phyloP scores from a whole-genome alignment of 2,329 filamentous ascomycete genomes.

The Alternaria sp. region DNA sequence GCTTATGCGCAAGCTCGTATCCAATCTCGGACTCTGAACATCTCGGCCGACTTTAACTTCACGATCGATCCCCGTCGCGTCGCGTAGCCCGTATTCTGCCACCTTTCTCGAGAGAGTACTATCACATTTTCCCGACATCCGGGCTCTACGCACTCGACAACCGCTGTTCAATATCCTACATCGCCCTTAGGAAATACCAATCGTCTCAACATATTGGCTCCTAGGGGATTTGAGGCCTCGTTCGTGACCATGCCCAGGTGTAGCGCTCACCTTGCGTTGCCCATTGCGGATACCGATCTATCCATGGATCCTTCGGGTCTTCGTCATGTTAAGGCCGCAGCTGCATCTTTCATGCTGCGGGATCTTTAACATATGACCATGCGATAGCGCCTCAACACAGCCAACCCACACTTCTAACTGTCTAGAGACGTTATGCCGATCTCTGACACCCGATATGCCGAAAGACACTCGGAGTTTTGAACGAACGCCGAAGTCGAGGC shows the following conservation, averaged over 20 bases:
- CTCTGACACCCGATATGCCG: neutral
- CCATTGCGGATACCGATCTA: neutral
- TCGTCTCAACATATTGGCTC: neutral
- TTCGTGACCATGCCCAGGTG: neutral
- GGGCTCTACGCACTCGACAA: neutral
- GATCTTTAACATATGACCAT: neutral
- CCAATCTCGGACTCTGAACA: neutral
- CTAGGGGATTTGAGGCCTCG: neutral
- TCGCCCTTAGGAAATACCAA: neutral
- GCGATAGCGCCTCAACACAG: neutral
- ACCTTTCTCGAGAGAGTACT: neutral
- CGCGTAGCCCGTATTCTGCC: neutral
- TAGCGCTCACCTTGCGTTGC: neutral
- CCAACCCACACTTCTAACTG: neutral
- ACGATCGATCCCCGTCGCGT: neutral
- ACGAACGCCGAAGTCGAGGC: neutral
- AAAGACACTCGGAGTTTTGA: neutral
- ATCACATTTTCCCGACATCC: neutral
- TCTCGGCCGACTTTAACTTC: neutral
- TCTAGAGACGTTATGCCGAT: neutral
- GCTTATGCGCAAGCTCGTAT: neutral
- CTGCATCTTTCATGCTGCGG: neutral
- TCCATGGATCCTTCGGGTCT: neutral
- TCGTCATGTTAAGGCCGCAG: neutral
- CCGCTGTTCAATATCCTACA: neutral